These are phyloP conservation scores for Emmonsiellopsis sp. DNA, from an alignment of 2,329 filamentous ascomycete genomes.

Conservation along the genomic window DNA sequence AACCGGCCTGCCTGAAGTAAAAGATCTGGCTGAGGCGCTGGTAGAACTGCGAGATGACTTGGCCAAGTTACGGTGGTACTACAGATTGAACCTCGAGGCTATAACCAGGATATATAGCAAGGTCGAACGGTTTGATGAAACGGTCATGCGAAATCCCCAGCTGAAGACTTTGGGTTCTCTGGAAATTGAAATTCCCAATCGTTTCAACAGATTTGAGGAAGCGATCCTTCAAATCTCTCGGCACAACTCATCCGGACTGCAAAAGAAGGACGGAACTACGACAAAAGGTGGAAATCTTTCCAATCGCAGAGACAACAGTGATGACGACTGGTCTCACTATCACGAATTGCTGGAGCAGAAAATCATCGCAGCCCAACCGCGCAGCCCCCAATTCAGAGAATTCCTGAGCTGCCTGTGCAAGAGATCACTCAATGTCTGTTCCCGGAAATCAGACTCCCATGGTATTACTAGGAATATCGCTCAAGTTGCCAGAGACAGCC, in stretches of 20 bases:
- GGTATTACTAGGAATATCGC: not conserved
- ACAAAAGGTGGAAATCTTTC: not conserved
- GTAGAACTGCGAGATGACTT: constrained; percentile 10
- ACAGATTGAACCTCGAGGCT: constrained; percentile 14
- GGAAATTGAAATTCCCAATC: not conserved
- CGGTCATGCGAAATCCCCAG: too few species aligned
- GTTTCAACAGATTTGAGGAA: not conserved
- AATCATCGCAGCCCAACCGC: not conserved
- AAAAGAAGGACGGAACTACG: not conserved
- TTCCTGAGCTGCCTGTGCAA: not conserved
- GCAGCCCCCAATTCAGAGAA: not conserved
- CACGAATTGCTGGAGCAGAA: not conserved
- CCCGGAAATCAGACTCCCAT: not conserved
- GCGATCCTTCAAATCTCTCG: not conserved
- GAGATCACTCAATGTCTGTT: not conserved
- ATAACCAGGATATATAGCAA: constrained; percentile 10
- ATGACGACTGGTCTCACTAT: not conserved
- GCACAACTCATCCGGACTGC: not conserved
- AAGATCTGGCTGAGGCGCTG: not conserved
- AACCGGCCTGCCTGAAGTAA: not conserved
- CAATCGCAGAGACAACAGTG: not conserved
- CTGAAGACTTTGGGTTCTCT: too few species aligned
- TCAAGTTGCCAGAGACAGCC: not conserved
- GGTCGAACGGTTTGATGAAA: not conserved
- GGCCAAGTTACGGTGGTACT: constrained; percentile 11